These are phyloP conservation scores for Cryptococcus sp. DNA, from an alignment of 1,284 basidiomycete genomes.

Conservation along the genomic window DNA sequence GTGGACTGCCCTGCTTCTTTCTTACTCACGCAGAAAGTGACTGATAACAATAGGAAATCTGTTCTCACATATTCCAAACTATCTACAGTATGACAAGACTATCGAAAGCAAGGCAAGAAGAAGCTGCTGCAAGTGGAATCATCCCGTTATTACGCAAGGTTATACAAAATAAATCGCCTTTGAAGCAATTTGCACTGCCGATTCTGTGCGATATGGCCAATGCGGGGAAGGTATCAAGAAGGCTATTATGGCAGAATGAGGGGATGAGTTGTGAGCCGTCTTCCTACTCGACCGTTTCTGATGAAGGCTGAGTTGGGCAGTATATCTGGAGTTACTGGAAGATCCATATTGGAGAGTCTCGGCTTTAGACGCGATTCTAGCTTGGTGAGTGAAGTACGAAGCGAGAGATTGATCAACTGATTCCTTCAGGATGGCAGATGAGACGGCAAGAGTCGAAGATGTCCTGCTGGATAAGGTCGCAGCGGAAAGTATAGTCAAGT, in stretches of 20 bases:
- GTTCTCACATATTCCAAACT: slow-evolving; percentile 75
- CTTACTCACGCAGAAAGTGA: not conserved
- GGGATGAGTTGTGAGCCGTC: slow-evolving; percentile 55
- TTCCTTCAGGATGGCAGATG: slow-evolving; percentile 75
- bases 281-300: not conserved
- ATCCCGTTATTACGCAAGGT: slow-evolving; percentile 85
- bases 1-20: slow-evolving; percentile 30
- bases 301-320: slow-evolving; percentile 17
- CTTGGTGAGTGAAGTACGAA: slow-evolving; percentile 60
- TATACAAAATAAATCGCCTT: slow-evolving; percentile 77
- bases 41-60: slow-evolving; percentile 65
- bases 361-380: slow-evolving; percentile 81
- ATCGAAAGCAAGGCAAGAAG: slow-evolving; percentile 89
- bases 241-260: slow-evolving; percentile 81
- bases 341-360: slow-evolving; percentile 96
- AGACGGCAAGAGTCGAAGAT: slow-evolving; percentile 88
- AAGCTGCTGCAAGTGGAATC: slow-evolving; percentile 90
- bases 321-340: slow-evolving; percentile 79
- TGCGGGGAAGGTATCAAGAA: slow-evolving; percentile 84
- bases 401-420: slow-evolving; percentile 1
- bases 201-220: slow-evolving; percentile 92
- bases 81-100: slow-evolving; percentile 92
- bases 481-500: slow-evolving; percentile 68
- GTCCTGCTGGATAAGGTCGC: slow-evolving; percentile 66
- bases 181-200: slow-evolving; percentile 94